Percentiles rank a stretch among this genome's conserved stretches.
These are phyloP conservation scores for Tolypocladium ophioglossoides DNA, from an alignment of 2,329 filamentous ascomycete species.

Conservation along the genomic window DNA sequence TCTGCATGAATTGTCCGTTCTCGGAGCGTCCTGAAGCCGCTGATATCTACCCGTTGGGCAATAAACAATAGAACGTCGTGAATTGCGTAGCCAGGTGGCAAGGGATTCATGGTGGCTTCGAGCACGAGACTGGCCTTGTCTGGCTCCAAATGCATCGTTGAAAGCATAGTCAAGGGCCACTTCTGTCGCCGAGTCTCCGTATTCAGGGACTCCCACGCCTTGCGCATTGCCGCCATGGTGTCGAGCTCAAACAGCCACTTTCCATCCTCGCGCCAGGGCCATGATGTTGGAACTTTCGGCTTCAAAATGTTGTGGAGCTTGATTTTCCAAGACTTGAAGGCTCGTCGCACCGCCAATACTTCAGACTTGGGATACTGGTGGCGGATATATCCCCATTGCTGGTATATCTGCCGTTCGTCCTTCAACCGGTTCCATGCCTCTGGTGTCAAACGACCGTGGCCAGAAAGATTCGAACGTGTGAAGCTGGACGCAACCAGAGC, in stretches of 20 bases:
- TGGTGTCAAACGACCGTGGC: not conserved
- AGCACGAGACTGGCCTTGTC: constrained; percentile 21
- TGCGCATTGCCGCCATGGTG: constrained; percentile 18
- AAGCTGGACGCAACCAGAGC: not conserved
- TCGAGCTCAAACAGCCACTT: constrained; percentile 20
- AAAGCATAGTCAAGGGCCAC: constrained; percentile 26
- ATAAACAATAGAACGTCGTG: constrained; percentile 24
- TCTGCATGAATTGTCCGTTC: constrained; percentile 16
- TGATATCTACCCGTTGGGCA: constrained; percentile 11
- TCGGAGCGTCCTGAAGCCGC: constrained; percentile 6
- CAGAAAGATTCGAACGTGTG: not conserved
- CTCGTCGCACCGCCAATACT: constrained; percentile 7
- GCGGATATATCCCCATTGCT: constrained; percentile 22
- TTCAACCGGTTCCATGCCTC: not conserved
- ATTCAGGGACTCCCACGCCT: constrained; percentile 20
- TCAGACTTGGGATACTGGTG: constrained; percentile 14
- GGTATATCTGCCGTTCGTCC: constrained; percentile 4
- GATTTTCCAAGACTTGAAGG: constrained; percentile 19
- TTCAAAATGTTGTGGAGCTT: constrained; percentile 12
- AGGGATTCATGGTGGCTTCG: constrained; percentile 24
- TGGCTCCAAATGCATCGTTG: constrained; percentile 21
- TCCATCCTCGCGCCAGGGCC: constrained; percentile 15
- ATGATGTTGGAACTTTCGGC: constrained; percentile 7
- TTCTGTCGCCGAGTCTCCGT: constrained; percentile 10
- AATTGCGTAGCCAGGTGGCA: constrained; percentile 25